phyloP scores from a whole-genome alignment of 2,329 filamentous ascomycete species.

The Trichophyton schoenleinii region DNA sequence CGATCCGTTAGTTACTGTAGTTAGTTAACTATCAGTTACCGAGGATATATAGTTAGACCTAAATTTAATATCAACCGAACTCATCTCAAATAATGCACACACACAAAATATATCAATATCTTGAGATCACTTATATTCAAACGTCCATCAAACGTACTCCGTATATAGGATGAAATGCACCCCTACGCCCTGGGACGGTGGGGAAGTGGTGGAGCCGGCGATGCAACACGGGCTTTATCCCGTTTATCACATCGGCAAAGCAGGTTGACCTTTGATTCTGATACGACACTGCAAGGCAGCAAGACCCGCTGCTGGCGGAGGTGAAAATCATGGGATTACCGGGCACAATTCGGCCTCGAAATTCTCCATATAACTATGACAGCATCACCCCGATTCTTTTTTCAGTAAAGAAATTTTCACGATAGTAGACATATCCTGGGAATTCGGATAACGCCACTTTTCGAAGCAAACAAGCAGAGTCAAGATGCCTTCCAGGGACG shows the following conservation, averaged over 20 bases:
- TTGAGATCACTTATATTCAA: no score
- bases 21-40: no score
- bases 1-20: no score
- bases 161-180: not conserved
- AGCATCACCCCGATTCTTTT: not conserved
- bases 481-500: slow-evolving; percentile 35
- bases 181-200: not conserved
- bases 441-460: no score
- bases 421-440: no score
- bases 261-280: not conserved
- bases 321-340: not conserved
- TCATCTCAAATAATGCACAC: no score
- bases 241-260: not conserved
- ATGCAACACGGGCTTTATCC: not conserved
- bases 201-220: not conserved
- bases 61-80: no score
- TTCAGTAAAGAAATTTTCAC: no score
- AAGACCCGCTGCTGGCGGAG: not conserved
- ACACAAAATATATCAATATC: no score
- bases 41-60: no score
- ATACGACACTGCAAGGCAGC: not conserved
- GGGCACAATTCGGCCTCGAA: not conserved
- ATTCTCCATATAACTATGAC: not conserved
- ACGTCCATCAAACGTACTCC: not conserved
- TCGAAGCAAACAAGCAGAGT: not conserved